Conservation (phyloP, 2,329 filamentous ascomycete species). For the Ramichloridium luteum region DNA sequence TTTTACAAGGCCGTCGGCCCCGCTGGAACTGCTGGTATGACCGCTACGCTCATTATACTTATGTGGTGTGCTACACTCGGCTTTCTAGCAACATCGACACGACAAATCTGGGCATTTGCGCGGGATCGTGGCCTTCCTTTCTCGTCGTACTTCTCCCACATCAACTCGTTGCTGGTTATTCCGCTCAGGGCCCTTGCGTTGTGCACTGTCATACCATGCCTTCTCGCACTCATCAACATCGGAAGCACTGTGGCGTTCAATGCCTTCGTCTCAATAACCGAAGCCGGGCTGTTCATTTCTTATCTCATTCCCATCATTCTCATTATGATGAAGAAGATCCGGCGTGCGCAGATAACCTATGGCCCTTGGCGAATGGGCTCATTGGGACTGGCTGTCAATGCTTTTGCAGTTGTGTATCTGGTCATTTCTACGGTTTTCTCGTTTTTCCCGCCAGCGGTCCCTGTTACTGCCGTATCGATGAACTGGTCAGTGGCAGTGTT, state of each 20-base stretch:
- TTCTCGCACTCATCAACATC: slow-evolving; percentile 40
- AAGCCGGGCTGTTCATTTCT: slow-evolving; percentile 39
- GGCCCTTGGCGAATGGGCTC: slow-evolving; percentile 7
- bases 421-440: slow-evolving; percentile 26
- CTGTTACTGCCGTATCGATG: slow-evolving; percentile 21
- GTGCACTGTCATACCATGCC: slow-evolving; percentile 10
- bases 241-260: slow-evolving; percentile 42
- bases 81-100: slow-evolving; percentile 27
- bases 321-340: slow-evolving; percentile 8
- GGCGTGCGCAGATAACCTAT: slow-evolving; percentile 4
- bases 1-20: slow-evolving; percentile 33
- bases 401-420: slow-evolving; percentile 7
- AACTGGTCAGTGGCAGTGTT: slow-evolving; percentile 13
- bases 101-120: slow-evolving; percentile 34
- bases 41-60: slow-evolving; percentile 30
- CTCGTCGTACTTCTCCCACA: slow-evolving; percentile 9
- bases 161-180: slow-evolving; percentile 6
- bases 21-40: slow-evolving; percentile 32
- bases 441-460: slow-evolving; percentile 30
- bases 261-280: slow-evolving; percentile 34
- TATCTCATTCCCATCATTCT: slow-evolving; percentile 32
- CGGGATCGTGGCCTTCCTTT: slow-evolving; percentile 31
- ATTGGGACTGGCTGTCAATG: slow-evolving; percentile 6
- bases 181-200: slow-evolving; percentile 8
- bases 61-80: slow-evolving; percentile 30